Percentiles rank a stretch among this genome's conserved stretches.
Conservation (phyloP, 1,139 yeast species). For the Sugiyamaella novakii region DNA sequence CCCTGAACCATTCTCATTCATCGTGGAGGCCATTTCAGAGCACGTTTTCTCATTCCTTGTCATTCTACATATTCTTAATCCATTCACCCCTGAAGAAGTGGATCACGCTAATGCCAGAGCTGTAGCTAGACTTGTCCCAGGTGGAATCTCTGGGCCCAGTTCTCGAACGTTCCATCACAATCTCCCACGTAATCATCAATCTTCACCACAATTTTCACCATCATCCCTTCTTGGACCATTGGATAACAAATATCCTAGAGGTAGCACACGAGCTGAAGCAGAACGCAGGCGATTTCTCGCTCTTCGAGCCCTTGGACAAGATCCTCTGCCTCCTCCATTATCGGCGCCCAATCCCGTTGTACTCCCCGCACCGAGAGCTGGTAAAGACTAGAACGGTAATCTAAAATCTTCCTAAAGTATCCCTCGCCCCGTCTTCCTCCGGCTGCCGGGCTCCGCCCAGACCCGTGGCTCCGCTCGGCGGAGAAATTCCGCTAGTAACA, state of each 20-base stretch:
- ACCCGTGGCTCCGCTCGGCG: conserved; percentile 3
- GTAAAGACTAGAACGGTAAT: conserved; percentile 17
- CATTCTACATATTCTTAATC: conserved; percentile 23
- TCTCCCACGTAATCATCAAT: conserved; percentile 4
- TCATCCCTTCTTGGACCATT: conserved; percentile 1
- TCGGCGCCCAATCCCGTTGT: conserved; percentile 28
- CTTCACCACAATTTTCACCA: conserved; percentile 2
- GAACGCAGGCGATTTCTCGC: conserved; percentile 89
- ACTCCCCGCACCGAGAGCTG: conserved; percentile 25
- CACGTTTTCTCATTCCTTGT: conserved; percentile 18
- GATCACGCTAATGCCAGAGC: conserved; percentile 34
- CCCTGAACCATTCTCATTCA: conserved; percentile 60
- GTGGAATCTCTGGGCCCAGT: conserved; percentile 5
- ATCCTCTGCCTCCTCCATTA: conserved; percentile 14
- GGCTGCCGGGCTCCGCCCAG: conserved; percentile 6
- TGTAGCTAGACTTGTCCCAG: conserved; percentile 28
- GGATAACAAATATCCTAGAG: conserved; percentile 20
- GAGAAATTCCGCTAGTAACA: not conserved
- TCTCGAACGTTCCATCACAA: conserved; percentile 15
- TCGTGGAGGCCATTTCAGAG: conserved; percentile 43
- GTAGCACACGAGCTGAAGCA: conserved; percentile 51
- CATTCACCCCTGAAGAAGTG: conserved; percentile 30
- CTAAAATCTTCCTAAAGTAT: too few species aligned
- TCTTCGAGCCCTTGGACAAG: conserved; percentile 73
- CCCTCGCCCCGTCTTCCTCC: not conserved